Percentiles rank a stretch among this genome's conserved stretches.
phyloP scores from a whole-genome alignment of 1,139 yeast genomes.

The Geotrichum fermentans region DNA sequence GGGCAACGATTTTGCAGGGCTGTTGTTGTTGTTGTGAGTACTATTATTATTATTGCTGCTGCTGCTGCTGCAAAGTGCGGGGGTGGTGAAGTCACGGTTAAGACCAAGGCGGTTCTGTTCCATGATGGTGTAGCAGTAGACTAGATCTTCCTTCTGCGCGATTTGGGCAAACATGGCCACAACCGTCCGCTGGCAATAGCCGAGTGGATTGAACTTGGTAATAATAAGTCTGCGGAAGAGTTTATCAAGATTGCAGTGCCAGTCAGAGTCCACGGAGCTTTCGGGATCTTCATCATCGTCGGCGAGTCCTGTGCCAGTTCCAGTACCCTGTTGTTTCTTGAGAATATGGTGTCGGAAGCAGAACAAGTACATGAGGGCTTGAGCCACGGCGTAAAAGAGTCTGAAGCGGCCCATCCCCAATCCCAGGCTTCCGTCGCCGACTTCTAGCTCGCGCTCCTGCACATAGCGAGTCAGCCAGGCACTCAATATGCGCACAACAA shows the following conservation, averaged over 20 bases:
- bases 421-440: constrained; percentile 42
- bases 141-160: constrained; percentile 81
- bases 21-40: background rate
- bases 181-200: constrained; percentile 91
- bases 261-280: constrained; percentile 35
- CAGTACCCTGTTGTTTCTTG: background rate
- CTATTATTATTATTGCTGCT: background rate
- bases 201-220: constrained; percentile 86
- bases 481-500: constrained; percentile 70
- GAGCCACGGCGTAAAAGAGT: constrained; percentile 87
- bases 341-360: constrained; percentile 74
- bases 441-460: constrained; percentile 75
- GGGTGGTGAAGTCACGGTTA: background rate
- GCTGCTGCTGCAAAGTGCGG: background rate
- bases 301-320: background rate
- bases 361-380: constrained; percentile 82
- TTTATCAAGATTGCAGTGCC: constrained; percentile 83
- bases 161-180: constrained; percentile 92
- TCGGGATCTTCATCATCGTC: background rate
- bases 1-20: too few species aligned
- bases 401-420: constrained; percentile 54
- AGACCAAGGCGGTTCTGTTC: constrained; percentile 79
- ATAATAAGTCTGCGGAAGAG: constrained; percentile 81
- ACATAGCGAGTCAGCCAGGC: constrained; percentile 81
- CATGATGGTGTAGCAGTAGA: constrained; percentile 87